Percentiles rank a stretch among this genome's conserved stretches.
phyloP scores from a whole-genome alignment of 805 yeast species.

The Starmerella davenportii region DNA sequence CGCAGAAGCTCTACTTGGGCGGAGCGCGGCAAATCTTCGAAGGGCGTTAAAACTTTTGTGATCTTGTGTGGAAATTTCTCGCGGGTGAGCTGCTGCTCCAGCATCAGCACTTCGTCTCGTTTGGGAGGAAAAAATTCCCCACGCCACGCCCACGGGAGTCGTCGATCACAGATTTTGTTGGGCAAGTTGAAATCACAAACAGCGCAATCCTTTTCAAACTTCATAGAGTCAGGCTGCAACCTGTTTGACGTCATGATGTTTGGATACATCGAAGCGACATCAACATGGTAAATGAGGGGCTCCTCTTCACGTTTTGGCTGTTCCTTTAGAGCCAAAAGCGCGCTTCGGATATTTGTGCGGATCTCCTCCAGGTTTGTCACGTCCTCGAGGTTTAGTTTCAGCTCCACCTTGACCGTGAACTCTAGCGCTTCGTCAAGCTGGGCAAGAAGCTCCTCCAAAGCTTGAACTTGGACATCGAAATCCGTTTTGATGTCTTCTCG shows the following conservation, averaged over 20 bases:
- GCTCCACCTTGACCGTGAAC: constrained; percentile 73
- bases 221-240: constrained; percentile 95
- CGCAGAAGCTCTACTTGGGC: constrained; percentile 66
- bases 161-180: constrained; percentile 80
- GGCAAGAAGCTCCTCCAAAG: constrained; percentile 56
- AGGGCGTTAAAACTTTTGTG: constrained; percentile 23
- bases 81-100: constrained; percentile 60
- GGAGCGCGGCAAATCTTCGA: constrained; percentile 55
- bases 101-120: constrained; percentile 78
- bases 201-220: constrained; percentile 86
- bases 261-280: constrained; percentile 98
- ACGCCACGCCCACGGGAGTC: constrained; percentile 94
- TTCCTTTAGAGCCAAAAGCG: constrained; percentile 40
- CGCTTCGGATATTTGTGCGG: constrained; percentile 35
- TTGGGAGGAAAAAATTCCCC: constrained; percentile 89
- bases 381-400: constrained; percentile 46
- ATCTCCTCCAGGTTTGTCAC: constrained; percentile 56
- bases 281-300: constrained; percentile 90
- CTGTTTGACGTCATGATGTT: constrained; percentile 96
- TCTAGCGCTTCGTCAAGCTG: constrained; percentile 62
- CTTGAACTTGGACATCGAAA: constrained; percentile 64
- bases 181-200: constrained; percentile 94
- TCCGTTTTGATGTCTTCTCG: constrained; percentile 66
- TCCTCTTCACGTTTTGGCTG: constrained; percentile 51
- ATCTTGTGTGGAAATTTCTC: constrained; percentile 28